Evolutionary conservation across 768 basidiomycete species (phyloP).

Genomic region (Mycena galericulata): DNA sequence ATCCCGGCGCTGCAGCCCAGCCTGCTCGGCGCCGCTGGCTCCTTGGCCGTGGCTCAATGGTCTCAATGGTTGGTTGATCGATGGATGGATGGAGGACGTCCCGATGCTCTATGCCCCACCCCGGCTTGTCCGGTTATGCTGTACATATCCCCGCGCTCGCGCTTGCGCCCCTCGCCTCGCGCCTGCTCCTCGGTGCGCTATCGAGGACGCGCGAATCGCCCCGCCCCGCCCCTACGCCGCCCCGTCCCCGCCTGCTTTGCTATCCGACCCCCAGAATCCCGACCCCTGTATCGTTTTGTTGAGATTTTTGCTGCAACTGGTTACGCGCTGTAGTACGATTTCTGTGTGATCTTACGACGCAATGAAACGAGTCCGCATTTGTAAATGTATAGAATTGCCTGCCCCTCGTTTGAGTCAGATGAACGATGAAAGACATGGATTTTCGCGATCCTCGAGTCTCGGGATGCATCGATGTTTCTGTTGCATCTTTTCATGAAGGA

Average conservation of each 20-base stretch:
- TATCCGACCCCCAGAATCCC: not conserved
- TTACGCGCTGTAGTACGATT: slow-evolving; percentile 57
- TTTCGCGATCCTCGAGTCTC: no score
- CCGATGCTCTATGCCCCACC: not conserved
- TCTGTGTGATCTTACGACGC: slow-evolving; percentile 57
- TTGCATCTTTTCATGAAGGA: slow-evolving; percentile 30
- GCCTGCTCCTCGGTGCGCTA: slow-evolving; percentile 11
- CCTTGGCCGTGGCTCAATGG: no score
- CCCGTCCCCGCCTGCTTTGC: not conserved
- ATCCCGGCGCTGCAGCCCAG: no score
- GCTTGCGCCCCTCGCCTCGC: not conserved
- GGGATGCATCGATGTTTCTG: no score
- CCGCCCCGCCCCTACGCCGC: slow-evolving; percentile 26
- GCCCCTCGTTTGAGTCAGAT: no score
- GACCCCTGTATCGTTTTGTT: slow-evolving; percentile 29
- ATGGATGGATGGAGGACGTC: slow-evolving; percentile 1
- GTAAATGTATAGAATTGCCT: not conserved
- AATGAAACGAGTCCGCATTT: slow-evolving; percentile 47
- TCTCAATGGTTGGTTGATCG: no score
- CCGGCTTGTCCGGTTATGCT: not conserved
- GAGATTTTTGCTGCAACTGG: slow-evolving; percentile 47
- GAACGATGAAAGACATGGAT: no score
- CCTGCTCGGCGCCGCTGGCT: not conserved
- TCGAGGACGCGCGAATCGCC: no score
- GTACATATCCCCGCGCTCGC: not conserved